These are phyloP conservation scores for Fistulinella cinereoalba DNA, from an alignment of 1,284 basidiomycete genomes.

Conservation along the genomic window DNA sequence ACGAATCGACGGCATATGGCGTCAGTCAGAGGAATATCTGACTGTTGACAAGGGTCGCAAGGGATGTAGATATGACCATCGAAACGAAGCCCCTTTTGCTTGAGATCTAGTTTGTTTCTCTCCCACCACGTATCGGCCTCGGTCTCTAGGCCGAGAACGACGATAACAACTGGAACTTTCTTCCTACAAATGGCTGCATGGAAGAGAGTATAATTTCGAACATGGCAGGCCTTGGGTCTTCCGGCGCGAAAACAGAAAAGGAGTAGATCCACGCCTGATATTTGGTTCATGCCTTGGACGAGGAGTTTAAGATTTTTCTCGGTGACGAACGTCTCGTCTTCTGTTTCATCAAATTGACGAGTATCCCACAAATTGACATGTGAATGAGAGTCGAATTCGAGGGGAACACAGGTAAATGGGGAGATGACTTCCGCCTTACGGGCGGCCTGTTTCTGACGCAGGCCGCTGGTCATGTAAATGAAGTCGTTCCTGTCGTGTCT, in stretches of 20 bases:
- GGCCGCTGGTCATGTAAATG: constrained; percentile 5
- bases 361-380: constrained; percentile 23
- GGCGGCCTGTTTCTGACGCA: background rate
- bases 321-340: constrained; percentile 13
- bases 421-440: background rate
- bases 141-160: constrained; percentile 19
- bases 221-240: constrained; percentile 17
- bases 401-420: constrained; percentile 5
- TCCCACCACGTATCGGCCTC: constrained; percentile 16
- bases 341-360: constrained; percentile 13
- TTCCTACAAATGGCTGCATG: constrained; percentile 23
- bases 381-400: constrained; percentile 7
- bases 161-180: constrained; percentile 20
- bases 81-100: constrained; percentile 18
- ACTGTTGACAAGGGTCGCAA: constrained; percentile 6
- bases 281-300: constrained; percentile 22
- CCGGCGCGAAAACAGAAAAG: constrained; percentile 28
- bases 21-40: background rate
- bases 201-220: constrained; percentile 22
- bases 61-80: constrained; percentile 22
- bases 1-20: constrained; percentile 2
- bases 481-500: constrained; percentile 17
- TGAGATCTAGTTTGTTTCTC: constrained; percentile 13
- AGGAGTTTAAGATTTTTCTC: constrained; percentile 15
- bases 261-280: constrained; percentile 24